Percentiles rank a stretch among this genome's conserved stretches.
phyloP scores from a whole-genome alignment of 139 green algal genomes.

The Coelastrella sp. region DNA sequence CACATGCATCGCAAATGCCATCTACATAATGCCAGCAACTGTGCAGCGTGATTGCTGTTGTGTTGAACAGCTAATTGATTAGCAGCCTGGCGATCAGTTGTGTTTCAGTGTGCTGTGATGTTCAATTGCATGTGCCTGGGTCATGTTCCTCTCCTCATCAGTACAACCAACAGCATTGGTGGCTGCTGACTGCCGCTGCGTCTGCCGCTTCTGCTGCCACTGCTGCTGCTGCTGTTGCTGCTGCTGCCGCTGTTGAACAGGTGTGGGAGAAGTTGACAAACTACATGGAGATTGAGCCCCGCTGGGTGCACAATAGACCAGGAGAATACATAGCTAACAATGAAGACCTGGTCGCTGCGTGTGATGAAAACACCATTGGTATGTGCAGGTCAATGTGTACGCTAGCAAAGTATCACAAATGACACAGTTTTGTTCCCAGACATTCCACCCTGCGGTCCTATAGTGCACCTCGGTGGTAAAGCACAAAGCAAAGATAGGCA shows the following conservation, averaged over 20 bases:
- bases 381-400: background rate
- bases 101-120: too few relatives aligned
- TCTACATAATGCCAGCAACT: too few relatives aligned
- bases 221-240: background rate
- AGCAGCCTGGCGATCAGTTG: too few relatives aligned
- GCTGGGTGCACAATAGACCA: slow-evolving; percentile 40
- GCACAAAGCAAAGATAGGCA: too few relatives aligned
- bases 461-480: too few relatives aligned
- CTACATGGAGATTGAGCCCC: slow-evolving; percentile 71
- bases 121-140: too few relatives aligned
- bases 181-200: background rate
- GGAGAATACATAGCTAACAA: slow-evolving; percentile 10
- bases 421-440: too few relatives aligned
- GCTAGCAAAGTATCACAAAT: background rate
- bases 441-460: too few relatives aligned
- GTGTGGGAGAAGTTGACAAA: slow-evolving; percentile 78
- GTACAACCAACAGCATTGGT: background rate
- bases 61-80: too few relatives aligned
- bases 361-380: slow-evolving; percentile 83
- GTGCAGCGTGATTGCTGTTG: too few relatives aligned
- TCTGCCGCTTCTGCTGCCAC: background rate
- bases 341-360: slow-evolving; percentile 29
- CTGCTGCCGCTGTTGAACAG: background rate
- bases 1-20: too few relatives aligned
- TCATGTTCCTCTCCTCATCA: too few relatives aligned